Conservation (phyloP, 2,329 filamentous ascomycete genomes). For the Colletotrichum sojae region DNA sequence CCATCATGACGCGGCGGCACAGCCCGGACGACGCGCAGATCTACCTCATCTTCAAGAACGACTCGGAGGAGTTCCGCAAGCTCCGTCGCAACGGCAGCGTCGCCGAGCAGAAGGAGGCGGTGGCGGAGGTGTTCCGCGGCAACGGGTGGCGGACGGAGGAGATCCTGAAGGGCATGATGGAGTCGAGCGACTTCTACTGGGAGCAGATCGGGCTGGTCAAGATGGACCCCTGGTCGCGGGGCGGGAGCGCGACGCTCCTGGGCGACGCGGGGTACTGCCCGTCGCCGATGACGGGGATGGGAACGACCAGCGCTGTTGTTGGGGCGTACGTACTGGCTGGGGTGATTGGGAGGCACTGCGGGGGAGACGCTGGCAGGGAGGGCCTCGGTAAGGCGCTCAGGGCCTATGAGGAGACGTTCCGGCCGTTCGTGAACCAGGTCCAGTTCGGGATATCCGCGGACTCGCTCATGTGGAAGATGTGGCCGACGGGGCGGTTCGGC, state of each 20-base stretch:
- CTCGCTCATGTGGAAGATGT: conserved; percentile 21
- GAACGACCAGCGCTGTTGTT: conserved; percentile 62
- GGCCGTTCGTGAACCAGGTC: conserved; percentile 59
- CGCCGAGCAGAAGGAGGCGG: conserved; percentile 54
- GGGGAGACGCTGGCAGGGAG: conserved; percentile 41
- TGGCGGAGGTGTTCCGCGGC: conserved; percentile 56
- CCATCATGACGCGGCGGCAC: conserved; percentile 58
- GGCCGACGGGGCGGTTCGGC: conserved; percentile 27
- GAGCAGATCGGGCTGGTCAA: conserved; percentile 61
- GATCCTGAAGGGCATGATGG: conserved; percentile 58
- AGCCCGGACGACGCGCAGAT: conserved; percentile 54
- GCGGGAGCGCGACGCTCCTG: conserved; percentile 61
- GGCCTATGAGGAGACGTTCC: conserved; percentile 59
- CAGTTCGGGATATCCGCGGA: conserved; percentile 48
- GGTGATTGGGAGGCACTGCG: conserved; percentile 55
- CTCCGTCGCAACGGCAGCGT: conserved; percentile 49
- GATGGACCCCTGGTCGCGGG: conserved; percentile 57
- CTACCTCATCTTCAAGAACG: conserved; percentile 51
- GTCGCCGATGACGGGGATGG: conserved; percentile 63
- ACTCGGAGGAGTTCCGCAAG: conserved; percentile 47
- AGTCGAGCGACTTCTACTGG: conserved; percentile 62
- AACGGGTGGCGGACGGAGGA: conserved; percentile 61
- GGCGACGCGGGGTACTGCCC: conserved; percentile 70
- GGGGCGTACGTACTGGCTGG: conserved; percentile 71
- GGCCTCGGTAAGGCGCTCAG: conserved; percentile 48